phyloP scores from a whole-genome alignment of 495 filamentous ascomycete genomes.

The Annulohypoxylon bovei region DNA sequence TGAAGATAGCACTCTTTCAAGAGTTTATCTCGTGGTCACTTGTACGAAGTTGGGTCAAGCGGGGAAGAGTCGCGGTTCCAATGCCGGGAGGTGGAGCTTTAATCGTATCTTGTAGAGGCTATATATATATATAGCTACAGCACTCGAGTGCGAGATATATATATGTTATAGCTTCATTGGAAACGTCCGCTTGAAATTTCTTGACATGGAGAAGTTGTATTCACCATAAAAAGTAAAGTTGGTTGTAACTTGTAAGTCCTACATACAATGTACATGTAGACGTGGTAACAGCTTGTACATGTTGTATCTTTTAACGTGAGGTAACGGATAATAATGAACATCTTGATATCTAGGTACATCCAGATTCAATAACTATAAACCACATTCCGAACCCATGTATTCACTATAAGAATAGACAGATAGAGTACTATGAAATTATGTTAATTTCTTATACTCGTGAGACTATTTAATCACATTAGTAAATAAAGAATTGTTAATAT shows the following conservation, averaged over 20 bases:
- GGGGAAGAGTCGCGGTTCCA: conserved; percentile 25
- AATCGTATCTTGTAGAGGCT: conserved; percentile 1
- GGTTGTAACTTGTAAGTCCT: neutral
- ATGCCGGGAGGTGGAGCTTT: conserved; percentile 10
- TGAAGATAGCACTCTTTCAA: neutral
- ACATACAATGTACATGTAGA: neutral
- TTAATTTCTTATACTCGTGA: neutral
- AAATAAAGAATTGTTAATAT: too few species aligned
- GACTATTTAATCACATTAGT: too few species aligned
- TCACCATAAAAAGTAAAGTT: neutral
- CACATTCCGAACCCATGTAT: neutral
- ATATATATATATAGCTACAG: neutral
- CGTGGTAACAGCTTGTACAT: neutral
- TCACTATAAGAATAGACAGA: neutral
- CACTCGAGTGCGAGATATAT: neutral
- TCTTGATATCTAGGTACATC: too few species aligned
- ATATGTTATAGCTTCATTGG: neutral
- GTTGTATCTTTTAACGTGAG: too few species aligned
- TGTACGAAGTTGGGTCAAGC: conserved; percentile 13
- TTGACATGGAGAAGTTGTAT: neutral
- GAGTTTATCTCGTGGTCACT: neutral
- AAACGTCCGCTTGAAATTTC: neutral
- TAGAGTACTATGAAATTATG: neutral
- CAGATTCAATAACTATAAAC: neutral
- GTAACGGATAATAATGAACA: too few species aligned